Percentiles rank a stretch among this genome's conserved stretches.
Conservation (phyloP, 2,329 filamentous ascomycete species). For the Colletotrichum karsti region DNA sequence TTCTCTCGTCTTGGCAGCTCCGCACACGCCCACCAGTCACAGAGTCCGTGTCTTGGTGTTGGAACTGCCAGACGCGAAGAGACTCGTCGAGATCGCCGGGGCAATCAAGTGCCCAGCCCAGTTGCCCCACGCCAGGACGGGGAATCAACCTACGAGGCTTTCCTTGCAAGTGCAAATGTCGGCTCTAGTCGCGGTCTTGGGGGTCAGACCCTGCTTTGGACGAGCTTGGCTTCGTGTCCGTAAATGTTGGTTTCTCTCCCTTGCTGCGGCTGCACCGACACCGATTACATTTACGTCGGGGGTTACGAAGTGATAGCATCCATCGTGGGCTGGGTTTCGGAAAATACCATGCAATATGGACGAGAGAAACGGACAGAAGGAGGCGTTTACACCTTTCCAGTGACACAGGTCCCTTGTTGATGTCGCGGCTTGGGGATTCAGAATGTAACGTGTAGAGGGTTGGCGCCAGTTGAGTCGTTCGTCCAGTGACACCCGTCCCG, state of each 20-base stretch:
- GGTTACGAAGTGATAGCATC: not conserved
- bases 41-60: slow-evolving; percentile 1
- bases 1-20: slow-evolving; percentile 18
- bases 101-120: slow-evolving; percentile 4
- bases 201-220: not conserved
- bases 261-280: not conserved
- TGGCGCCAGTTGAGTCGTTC: slow-evolving; percentile 23
- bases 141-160: not conserved
- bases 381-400: not conserved
- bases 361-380: slow-evolving; percentile 4
- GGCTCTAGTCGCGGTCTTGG: not conserved
- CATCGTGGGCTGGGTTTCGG: not conserved
- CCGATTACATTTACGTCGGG: not conserved
- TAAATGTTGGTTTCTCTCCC: not conserved
- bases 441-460: slow-evolving; percentile 21
- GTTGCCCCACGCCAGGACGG: slow-evolving; percentile 16
- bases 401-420: slow-evolving; percentile 15
- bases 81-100: slow-evolving; percentile 15
- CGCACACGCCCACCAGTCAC: slow-evolving; percentile 6
- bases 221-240: slow-evolving; percentile 8
- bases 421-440: slow-evolving; percentile 5
- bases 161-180: not conserved
- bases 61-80: not conserved
- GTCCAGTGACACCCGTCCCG: slow-evolving; percentile 25
- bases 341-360: not conserved